A percentile compares a stretch with the other conserved stretches of the same genome.
phyloP scores from a whole-genome alignment of 345 rosid species.

The Rhizophora apiculata region DNA sequence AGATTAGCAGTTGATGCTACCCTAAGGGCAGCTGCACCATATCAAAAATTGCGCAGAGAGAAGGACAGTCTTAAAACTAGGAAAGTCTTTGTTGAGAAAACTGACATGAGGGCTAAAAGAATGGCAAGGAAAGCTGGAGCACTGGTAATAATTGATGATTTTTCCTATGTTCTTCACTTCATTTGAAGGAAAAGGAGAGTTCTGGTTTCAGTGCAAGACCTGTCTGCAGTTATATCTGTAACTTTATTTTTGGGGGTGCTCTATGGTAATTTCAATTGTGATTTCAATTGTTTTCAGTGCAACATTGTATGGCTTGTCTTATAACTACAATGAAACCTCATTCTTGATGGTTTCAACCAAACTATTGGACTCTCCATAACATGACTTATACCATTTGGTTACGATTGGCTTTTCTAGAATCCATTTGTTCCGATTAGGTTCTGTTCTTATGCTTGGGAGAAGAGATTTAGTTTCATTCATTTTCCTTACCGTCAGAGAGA shows the following conservation, averaged over 20 bases:
- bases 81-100: slow-evolving; percentile 90
- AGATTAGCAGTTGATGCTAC: slow-evolving; percentile 97
- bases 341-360: neutral
- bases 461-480: too few relatives aligned
- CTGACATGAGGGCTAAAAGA: slow-evolving; percentile 97
- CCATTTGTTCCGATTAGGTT: too few relatives aligned
- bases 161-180: slow-evolving; percentile 1
- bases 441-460: too few relatives aligned
- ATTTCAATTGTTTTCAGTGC: slow-evolving; percentile 6
- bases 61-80: slow-evolving; percentile 61
- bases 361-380: neutral
- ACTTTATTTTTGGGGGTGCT: slow-evolving; percentile 2
- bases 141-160: slow-evolving; percentile 53
- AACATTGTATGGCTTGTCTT: neutral
- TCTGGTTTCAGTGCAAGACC: neutral
- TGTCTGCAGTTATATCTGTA: neutral
- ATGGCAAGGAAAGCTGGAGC: slow-evolving; percentile 99
- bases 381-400: neutral
- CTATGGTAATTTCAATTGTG: neutral
- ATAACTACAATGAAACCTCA: neutral
- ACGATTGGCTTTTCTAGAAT: too few relatives aligned
- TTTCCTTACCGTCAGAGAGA: neutral
- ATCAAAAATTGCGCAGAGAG: slow-evolving; percentile 87
- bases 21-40: slow-evolving; percentile 98
- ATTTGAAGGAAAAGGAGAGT: neutral